Conservation (phyloP, 2,329 filamentous ascomycete species). For the Chaetomium sp. region DNA sequence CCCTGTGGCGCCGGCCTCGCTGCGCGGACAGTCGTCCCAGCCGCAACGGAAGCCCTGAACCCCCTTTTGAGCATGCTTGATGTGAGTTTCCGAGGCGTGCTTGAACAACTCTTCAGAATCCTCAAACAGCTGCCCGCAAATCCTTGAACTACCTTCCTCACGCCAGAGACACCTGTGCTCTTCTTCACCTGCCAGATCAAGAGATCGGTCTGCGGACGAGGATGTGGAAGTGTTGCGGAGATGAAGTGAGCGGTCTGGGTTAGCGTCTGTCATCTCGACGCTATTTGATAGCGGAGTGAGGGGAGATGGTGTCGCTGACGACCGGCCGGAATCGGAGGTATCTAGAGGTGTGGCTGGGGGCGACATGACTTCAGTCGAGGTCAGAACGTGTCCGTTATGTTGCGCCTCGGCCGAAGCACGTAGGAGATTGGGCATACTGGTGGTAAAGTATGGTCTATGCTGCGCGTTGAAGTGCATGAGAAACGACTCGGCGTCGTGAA, state of each 20-base stretch:
- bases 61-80: conserved; percentile 49
- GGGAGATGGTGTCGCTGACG: conserved; percentile 33
- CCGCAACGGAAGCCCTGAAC: conserved; percentile 54
- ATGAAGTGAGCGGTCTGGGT: conserved; percentile 20
- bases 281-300: conserved; percentile 34
- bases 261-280: conserved; percentile 31
- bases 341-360: conserved; percentile 33
- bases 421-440: conserved; percentile 11
- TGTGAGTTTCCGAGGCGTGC: conserved; percentile 56
- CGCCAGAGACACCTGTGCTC: conserved; percentile 40
- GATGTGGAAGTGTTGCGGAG: conserved; percentile 27
- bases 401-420: conserved; percentile 4
- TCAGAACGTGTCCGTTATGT: conserved; percentile 12
- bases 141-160: conserved; percentile 27
- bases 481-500: conserved; percentile 33
- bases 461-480: conserved; percentile 36
- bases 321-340: conserved; percentile 33
- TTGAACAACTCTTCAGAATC: conserved; percentile 55
- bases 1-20: conserved; percentile 46
- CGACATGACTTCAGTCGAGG: conserved; percentile 30
- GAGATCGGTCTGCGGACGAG: conserved; percentile 24
- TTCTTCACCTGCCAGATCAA: conserved; percentile 24
- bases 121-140: conserved; percentile 43
- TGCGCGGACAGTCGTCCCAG: conserved; percentile 60
- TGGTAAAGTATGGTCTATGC: conserved; percentile 32